Conservation (phyloP, 1,284 basidiomycete species). For the Fomitiporia mediterranea region DNA sequence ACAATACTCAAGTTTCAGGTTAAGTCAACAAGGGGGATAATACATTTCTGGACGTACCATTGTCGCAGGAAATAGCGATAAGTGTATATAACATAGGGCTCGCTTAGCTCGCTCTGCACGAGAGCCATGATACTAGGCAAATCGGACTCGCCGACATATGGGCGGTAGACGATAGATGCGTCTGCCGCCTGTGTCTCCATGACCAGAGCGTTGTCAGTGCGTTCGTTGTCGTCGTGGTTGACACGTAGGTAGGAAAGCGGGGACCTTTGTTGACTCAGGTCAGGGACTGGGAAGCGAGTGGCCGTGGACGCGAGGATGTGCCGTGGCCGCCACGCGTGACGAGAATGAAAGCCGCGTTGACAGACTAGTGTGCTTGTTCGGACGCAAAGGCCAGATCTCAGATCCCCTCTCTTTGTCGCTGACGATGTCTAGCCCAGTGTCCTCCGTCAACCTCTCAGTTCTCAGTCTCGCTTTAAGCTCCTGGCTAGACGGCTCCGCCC, state of each 20-base stretch:
- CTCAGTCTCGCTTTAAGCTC: constrained; percentile 23
- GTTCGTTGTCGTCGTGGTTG: not conserved
- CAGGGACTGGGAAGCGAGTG: not conserved
- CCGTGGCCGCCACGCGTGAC: not conserved
- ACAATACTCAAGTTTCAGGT: not conserved
- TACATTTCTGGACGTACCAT: constrained; percentile 37
- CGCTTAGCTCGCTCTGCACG: constrained; percentile 46
- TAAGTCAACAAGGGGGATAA: not conserved
- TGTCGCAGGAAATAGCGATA: constrained; percentile 51
- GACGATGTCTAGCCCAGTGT: constrained; percentile 11
- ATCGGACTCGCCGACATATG: constrained; percentile 36
- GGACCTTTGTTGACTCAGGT: not conserved
- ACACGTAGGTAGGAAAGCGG: not conserved
- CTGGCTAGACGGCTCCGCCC: constrained; percentile 27
- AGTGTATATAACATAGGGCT: constrained; percentile 53
- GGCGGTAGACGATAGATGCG: constrained; percentile 27
- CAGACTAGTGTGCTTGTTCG: too few relatives aligned
- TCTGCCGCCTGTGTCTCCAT: not conserved
- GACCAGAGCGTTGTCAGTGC: not conserved
- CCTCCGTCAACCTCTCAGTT: constrained; percentile 15
- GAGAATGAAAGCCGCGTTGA: too few relatives aligned
- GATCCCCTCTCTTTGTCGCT: not conserved
- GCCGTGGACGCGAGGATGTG: not conserved
- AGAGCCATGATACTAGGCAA: constrained; percentile 37
- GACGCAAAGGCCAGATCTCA: not conserved